phyloP scores from a whole-genome alignment of 805 yeast genomes.

The Candida ficus region DNA sequence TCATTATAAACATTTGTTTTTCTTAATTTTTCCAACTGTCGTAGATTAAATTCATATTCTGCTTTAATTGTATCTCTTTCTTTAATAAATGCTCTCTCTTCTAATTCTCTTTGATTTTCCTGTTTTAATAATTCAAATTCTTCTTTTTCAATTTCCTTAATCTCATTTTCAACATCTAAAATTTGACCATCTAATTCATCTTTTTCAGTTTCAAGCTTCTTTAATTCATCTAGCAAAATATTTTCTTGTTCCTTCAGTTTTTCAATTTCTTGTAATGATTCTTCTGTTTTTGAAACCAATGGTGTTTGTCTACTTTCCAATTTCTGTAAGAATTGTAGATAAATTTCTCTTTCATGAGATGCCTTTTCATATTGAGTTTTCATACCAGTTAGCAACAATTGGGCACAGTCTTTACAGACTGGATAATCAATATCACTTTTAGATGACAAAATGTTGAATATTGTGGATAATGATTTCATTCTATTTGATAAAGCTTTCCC shows the following conservation, averaged over 20 bases:
- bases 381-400: conserved; percentile 55
- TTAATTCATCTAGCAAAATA: conserved; percentile 42
- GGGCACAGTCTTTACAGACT: conserved; percentile 82
- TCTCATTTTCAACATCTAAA: conserved; percentile 38
- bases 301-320: conserved; percentile 53
- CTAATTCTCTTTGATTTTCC: conserved; percentile 53
- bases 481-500: conserved; percentile 40
- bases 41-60: conserved; percentile 54
- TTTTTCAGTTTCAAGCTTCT: conserved; percentile 37
- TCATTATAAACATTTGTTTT: conserved; percentile 78
- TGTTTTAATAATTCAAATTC: conserved; percentile 41
- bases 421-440: conserved; percentile 82
- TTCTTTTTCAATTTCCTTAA: conserved; percentile 40
- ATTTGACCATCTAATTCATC: conserved; percentile 21
- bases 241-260: conserved; percentile 33
- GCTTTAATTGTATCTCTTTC: conserved; percentile 62
- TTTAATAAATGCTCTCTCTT: conserved; percentile 42
- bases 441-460: conserved; percentile 67
- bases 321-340: conserved; percentile 65
- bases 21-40: conserved; percentile 65
- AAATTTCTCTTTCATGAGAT: conserved; percentile 73
- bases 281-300: conserved; percentile 22
- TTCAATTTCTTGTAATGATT: conserved; percentile 20
- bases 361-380: conserved; percentile 67
- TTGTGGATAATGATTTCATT: conserved; percentile 49